These are phyloP conservation scores for Drechslera avenae DNA, from an alignment of 2,329 filamentous ascomycete genomes.

Conservation along the genomic window DNA sequence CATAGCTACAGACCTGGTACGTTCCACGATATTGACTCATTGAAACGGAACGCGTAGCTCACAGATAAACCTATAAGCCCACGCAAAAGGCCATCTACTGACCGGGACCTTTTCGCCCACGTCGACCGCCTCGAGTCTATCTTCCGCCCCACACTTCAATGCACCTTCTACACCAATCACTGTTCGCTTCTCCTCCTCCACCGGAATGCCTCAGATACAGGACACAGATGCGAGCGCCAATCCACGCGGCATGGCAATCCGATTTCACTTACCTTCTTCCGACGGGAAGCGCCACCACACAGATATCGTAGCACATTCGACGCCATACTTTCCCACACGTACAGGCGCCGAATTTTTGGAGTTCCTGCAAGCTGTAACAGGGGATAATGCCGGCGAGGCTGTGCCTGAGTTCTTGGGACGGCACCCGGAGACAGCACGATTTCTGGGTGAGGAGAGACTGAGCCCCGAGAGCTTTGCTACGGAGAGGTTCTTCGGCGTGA, in stretches of 20 bases:
- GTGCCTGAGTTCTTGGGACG: conserved; percentile 52
- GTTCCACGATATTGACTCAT: conserved; percentile 1
- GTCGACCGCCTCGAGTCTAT: conserved; percentile 51
- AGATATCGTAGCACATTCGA: conserved; percentile 61
- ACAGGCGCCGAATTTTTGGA: conserved; percentile 60
- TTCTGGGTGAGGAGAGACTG: conserved; percentile 58
- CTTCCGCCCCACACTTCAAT: conserved; percentile 57
- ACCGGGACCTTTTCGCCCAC: conserved; percentile 60
- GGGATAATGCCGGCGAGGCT: conserved; percentile 35
- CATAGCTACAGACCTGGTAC: conserved; percentile 41
- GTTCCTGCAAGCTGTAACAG: conserved; percentile 52
- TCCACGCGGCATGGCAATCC: conserved; percentile 54
- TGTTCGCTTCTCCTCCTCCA: conserved; percentile 59
- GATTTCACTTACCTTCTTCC: conserved; percentile 56
- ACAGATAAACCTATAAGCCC: conserved; percentile 46
- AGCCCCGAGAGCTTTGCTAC: conserved; percentile 56
- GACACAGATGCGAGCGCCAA: conserved; percentile 56
- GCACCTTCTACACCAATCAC: conserved; percentile 53
- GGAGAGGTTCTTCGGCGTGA: conserved; percentile 57
- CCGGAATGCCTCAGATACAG: conserved; percentile 57
- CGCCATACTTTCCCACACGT: conserved; percentile 58
- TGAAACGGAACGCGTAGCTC: background rate
- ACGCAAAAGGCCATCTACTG: conserved; percentile 60
- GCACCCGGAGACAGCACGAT: conserved; percentile 56
- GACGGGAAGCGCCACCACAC: conserved; percentile 56